Evolutionary conservation across 768 basidiomycete genomes (phyloP).

Genomic region (Mycena kentingensis): DNA sequence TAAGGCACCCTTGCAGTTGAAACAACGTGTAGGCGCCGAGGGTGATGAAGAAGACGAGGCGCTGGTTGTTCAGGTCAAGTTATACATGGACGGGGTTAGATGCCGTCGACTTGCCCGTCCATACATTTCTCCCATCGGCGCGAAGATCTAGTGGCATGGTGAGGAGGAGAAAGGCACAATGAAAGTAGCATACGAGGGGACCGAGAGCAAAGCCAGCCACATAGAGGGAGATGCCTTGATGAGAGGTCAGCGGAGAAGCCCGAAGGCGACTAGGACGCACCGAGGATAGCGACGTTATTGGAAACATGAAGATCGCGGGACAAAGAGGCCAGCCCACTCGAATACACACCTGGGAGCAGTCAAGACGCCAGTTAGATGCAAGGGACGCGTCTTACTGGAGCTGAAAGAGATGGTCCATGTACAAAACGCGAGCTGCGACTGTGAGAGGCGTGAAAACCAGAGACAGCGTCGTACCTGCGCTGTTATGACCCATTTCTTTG

Average conservation of each 20-base stretch:
- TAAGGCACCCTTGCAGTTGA: conserved; percentile 56
- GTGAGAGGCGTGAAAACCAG: conserved; percentile 1
- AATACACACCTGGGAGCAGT: conserved; percentile 35
- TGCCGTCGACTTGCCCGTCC: conserved; percentile 47
- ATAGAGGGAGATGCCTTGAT: conserved; percentile 51
- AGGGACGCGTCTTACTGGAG: conserved; percentile 41
- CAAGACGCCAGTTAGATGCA: conserved; percentile 3
- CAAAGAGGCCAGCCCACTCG: conserved; percentile 50
- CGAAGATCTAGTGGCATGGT: conserved; percentile 53
- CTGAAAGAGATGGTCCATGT: conserved; percentile 64
- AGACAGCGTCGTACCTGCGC: conserved; percentile 40
- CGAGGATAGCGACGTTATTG: conserved; percentile 55
- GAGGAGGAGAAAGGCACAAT: not conserved
- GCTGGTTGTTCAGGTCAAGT: conserved; percentile 33
- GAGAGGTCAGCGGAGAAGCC: not conserved
- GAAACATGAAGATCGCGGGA: conserved; percentile 50
- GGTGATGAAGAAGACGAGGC: conserved; percentile 56
- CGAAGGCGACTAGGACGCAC: conserved; percentile 22
- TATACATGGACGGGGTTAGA: not conserved
- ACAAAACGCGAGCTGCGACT: conserved; percentile 48
- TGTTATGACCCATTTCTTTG: conserved; percentile 56
- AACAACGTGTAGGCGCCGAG: conserved; percentile 52
- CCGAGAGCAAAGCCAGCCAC: conserved; percentile 65
- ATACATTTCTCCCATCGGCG: conserved; percentile 60
- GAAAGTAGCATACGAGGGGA: conserved; percentile 31